Conservation (phyloP, 2,329 filamentous ascomycete genomes). For the Biscogniauxia mediterranea region DNA sequence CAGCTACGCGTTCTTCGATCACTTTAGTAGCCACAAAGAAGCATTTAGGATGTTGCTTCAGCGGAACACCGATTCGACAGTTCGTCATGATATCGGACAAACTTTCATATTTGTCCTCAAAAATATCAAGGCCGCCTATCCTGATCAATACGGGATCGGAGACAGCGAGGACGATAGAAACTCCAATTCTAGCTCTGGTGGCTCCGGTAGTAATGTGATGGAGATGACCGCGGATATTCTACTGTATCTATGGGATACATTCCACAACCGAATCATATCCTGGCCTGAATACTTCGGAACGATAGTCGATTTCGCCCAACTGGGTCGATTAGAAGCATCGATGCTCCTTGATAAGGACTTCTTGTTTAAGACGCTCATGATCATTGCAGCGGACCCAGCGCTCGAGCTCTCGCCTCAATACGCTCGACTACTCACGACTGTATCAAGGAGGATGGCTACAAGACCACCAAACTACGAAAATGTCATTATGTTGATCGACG, state of each 20-base stretch:
- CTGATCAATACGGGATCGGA: slow-evolving; percentile 45
- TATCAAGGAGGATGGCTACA: slow-evolving; percentile 48
- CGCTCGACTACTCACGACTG: slow-evolving; percentile 48
- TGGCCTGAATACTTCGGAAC: slow-evolving; percentile 78
- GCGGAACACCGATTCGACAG: slow-evolving; percentile 52
- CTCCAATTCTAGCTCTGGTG: slow-evolving; percentile 29
- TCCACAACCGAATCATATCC: slow-evolving; percentile 60
- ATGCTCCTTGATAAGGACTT: slow-evolving; percentile 61
- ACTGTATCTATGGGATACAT: slow-evolving; percentile 57
- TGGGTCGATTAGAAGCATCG: slow-evolving; percentile 58
- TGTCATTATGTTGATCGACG: slow-evolving; percentile 50
- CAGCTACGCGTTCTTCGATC: slow-evolving; percentile 59
- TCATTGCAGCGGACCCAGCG: slow-evolving; percentile 58
- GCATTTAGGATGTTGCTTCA: slow-evolving; percentile 65
- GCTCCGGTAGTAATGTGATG: slow-evolving; percentile 33
- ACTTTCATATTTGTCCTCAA: slow-evolving; percentile 53
- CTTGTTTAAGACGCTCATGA: slow-evolving; percentile 55
- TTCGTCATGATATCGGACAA: slow-evolving; percentile 53
- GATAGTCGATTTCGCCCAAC: slow-evolving; percentile 62
- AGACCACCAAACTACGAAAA: slow-evolving; percentile 54
- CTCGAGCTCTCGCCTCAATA: slow-evolving; percentile 56
- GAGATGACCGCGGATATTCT: slow-evolving; percentile 47
- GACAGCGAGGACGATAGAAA: slow-evolving; percentile 31
- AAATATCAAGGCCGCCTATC: slow-evolving; percentile 48
- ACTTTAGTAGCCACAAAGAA: slow-evolving; percentile 54